Evolutionary conservation across 139 green algal genomes (phyloP).

Genomic region (Mesostigma viride): DNA sequence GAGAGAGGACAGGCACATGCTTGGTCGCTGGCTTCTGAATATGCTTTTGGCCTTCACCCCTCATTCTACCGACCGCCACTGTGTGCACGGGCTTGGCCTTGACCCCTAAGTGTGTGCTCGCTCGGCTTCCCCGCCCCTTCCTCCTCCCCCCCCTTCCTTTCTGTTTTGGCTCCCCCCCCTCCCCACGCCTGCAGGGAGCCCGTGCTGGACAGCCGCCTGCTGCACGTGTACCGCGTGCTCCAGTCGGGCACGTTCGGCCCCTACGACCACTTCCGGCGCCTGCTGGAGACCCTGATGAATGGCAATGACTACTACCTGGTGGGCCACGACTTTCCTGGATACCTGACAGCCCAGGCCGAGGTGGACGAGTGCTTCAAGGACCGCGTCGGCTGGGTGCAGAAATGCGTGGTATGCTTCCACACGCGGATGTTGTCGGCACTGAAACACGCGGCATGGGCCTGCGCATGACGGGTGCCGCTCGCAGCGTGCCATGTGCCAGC

Average conservation of each 20-base stretch:
- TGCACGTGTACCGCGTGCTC: conserved; percentile 58
- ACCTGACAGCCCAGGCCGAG: conserved; percentile 26
- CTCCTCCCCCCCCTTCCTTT: too few species aligned
- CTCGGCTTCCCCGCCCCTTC: too few species aligned
- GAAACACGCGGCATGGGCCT: not conserved
- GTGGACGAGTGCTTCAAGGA: not conserved
- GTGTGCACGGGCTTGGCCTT: too few species aligned
- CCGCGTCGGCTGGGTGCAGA: not conserved
- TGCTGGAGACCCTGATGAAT: conserved; percentile 63
- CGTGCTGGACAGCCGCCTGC: conserved; percentile 21
- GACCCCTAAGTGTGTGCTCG: too few species aligned
- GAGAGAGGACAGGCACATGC: too few species aligned
- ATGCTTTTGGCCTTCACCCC: too few species aligned
- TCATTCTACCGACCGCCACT: too few species aligned
- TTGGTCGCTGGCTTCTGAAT: too few species aligned
- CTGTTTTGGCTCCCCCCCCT: too few species aligned
- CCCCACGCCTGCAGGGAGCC: conserved; percentile 3
- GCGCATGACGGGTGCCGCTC: not conserved
- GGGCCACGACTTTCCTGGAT: conserved; percentile 37
- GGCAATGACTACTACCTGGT: conserved; percentile 38
- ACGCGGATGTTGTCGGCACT: not conserved
- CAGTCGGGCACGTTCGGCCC: conserved; percentile 76
- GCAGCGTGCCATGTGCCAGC: not conserved
- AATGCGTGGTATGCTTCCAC: not conserved
- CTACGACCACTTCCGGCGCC: conserved; percentile 76